A percentile compares a stretch with the other conserved stretches of the same genome.
These are phyloP conservation scores for Magnolia changhungtana DNA, from an alignment of 164 flowering plant genomes.

Conservation along the genomic window DNA sequence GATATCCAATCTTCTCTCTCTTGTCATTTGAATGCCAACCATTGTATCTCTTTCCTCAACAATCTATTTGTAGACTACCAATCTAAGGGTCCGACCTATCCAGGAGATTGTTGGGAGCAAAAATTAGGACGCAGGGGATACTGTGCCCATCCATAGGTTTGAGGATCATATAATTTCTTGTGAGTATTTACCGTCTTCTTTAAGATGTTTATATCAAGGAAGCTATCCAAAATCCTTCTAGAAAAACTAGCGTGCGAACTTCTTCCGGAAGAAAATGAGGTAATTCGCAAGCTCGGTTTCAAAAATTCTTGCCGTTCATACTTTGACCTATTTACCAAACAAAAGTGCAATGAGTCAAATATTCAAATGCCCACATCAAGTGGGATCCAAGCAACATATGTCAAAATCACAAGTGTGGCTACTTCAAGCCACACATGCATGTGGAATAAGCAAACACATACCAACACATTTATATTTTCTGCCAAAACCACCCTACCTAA, in stretches of 20 bases:
- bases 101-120: too few species aligned
- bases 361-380: not conserved
- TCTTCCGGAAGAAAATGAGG: conserved; percentile 42
- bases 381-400: too few species aligned
- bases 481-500: conserved; percentile 45
- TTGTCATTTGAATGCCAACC: not conserved
- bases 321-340: conserved; percentile 55
- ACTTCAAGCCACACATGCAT: too few species aligned
- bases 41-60: not conserved
- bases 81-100: too few species aligned
- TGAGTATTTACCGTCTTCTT: conserved; percentile 36
- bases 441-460: too few species aligned
- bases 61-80: too few species aligned
- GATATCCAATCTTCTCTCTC: not conserved
- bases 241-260: conserved; percentile 51
- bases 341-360: not conserved
- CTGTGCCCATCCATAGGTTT: too few species aligned
- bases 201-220: conserved; percentile 51
- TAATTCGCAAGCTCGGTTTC: conserved; percentile 90
- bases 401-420: too few species aligned
- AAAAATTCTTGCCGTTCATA: conserved; percentile 91
- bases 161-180: too few species aligned
- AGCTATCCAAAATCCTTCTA: conserved; percentile 49
- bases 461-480: too few species aligned
- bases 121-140: too few species aligned